phyloP scores from a whole-genome alignment of 2,329 filamentous ascomycete genomes.

The Elsinoe perseae region DNA sequence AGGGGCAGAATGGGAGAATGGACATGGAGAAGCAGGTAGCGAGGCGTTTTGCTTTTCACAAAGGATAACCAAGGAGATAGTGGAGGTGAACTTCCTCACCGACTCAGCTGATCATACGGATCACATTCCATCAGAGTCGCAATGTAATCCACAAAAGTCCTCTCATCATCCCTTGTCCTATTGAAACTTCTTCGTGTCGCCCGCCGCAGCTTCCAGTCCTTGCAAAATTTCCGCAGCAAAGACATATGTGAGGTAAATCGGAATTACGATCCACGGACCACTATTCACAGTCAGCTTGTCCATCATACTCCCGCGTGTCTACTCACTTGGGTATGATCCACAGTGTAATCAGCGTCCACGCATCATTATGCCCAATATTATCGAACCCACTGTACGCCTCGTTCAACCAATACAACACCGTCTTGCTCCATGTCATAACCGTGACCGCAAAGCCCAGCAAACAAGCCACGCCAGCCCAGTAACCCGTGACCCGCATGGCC shows the following conservation, averaged over 20 bases:
- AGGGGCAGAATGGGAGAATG: neutral
- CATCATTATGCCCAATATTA: constrained; percentile 56
- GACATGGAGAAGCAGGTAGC: neutral
- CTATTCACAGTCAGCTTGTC: constrained; percentile 32
- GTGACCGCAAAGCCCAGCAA: constrained; percentile 52
- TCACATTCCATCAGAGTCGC: constrained; percentile 4
- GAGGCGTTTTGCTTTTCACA: neutral
- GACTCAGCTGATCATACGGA: neutral
- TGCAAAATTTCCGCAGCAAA: constrained; percentile 56
- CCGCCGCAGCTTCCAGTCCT: constrained; percentile 44
- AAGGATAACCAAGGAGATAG: neutral
- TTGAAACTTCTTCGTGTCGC: constrained; percentile 22
- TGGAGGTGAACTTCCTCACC: neutral
- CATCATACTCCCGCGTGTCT: neutral
- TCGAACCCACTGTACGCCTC: constrained; percentile 54
- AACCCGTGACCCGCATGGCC: constrained; percentile 45
- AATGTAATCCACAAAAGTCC: neutral
- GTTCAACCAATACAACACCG: constrained; percentile 57
- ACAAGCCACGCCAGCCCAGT: constrained; percentile 47
- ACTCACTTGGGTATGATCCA: constrained; percentile 62
- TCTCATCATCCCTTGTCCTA: constrained; percentile 22
- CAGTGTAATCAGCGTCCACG: constrained; percentile 45
- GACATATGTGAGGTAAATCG: constrained; percentile 53
- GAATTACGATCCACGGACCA: constrained; percentile 57
- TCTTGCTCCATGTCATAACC: constrained; percentile 61